phyloP scores from a whole-genome alignment of 179 eudicot species.

The Silene coronaria region DNA sequence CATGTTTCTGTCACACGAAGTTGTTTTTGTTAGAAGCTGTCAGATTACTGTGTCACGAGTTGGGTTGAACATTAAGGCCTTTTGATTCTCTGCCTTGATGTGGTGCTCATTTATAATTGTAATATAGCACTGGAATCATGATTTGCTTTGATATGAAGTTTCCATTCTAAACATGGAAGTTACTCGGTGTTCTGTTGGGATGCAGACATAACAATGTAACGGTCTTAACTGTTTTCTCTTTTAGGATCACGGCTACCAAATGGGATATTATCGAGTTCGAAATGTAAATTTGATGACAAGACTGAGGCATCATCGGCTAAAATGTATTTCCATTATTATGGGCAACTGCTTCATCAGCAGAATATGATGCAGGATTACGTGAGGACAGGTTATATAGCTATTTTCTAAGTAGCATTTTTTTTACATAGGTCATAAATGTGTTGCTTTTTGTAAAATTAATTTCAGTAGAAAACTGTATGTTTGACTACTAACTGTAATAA shows the following conservation, averaged over 20 bases:
- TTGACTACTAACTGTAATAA: neutral
- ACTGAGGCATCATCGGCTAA: conserved; percentile 92
- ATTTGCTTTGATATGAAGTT: neutral
- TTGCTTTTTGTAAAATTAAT: neutral
- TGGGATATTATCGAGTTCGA: conserved; percentile 48
- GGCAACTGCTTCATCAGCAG: conserved; percentile 94
- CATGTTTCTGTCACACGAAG: neutral
- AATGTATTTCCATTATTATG: conserved; percentile 97
- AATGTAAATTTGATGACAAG: conserved; percentile 88
- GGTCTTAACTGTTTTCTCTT: conserved; percentile 22
- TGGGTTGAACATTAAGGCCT: neutral
- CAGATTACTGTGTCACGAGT: neutral
- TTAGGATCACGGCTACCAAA: conserved; percentile 53
- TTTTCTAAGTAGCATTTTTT: neutral
- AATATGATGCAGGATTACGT: conserved; percentile 99
- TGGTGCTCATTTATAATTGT: neutral
- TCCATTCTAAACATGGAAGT: neutral
- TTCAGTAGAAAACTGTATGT: no score
- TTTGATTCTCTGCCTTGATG: neutral
- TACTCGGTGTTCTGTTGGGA: neutral
- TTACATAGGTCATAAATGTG: neutral
- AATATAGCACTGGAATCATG: neutral
- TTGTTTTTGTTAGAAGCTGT: neutral
- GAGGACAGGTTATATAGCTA: conserved; percentile 74
- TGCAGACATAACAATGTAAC: neutral